A percentile compares a stretch with the other conserved stretches of the same genome.
Conservation (phyloP, 2,329 filamentous ascomycete species). For the Fusarium neocosmosporiellum region DNA sequence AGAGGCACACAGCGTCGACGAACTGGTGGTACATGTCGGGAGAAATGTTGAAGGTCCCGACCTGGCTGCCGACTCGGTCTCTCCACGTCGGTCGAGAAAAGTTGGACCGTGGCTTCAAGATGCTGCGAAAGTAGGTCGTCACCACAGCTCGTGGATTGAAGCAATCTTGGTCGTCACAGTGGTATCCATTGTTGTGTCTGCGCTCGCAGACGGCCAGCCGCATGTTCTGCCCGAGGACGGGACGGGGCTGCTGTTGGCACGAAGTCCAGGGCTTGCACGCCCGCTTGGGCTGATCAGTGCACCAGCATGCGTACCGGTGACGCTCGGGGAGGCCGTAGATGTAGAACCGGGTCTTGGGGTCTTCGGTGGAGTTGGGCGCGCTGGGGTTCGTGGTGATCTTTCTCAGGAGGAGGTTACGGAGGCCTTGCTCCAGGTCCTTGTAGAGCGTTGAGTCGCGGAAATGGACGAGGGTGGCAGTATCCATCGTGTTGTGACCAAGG, state of each 20-base stretch:
- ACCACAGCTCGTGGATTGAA: neutral
- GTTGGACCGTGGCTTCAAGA: neutral
- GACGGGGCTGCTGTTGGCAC: neutral
- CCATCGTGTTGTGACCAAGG: neutral
- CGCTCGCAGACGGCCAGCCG: neutral
- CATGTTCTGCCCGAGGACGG: neutral
- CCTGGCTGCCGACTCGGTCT: neutral
- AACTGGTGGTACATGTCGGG: neutral
- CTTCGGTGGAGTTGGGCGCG: neutral
- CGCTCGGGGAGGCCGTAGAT: neutral
- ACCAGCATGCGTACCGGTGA: neutral
- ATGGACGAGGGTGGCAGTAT: neutral
- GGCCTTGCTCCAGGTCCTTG: slow-evolving; percentile 10
- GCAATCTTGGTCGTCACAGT: neutral
- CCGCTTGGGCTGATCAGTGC: neutral
- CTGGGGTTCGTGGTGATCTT: neutral
- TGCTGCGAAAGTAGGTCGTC: neutral
- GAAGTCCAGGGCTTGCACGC: neutral
- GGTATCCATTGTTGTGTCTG: neutral
- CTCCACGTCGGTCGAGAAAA: neutral
- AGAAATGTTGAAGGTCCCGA: neutral
- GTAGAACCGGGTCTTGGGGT: neutral
- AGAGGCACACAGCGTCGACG: neutral
- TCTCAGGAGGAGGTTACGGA: slow-evolving; percentile 1
- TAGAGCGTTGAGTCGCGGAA: slow-evolving; percentile 6